These are phyloP conservation scores for Saccharomyces hybrid DNA, from an alignment of 1,139 yeast genomes.

Conservation along the genomic window DNA sequence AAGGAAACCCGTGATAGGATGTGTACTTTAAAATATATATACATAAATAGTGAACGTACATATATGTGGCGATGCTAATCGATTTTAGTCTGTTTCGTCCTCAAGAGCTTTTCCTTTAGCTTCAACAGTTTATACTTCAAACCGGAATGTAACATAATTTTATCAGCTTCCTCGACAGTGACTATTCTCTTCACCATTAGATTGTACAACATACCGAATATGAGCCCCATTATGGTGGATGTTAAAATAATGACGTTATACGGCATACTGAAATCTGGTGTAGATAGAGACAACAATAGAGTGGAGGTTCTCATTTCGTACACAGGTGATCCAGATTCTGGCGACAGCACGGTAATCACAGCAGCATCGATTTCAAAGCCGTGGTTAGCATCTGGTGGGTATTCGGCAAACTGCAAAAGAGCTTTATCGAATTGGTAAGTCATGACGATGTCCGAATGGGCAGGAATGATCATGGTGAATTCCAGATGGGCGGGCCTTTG, in stretches of 20 bases:
- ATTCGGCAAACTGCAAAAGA: constrained; percentile 75
- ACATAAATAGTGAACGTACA: background rate
- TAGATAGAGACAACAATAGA: constrained; percentile 75
- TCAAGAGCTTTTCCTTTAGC: constrained; percentile 9
- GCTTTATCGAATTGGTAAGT: constrained; percentile 84
- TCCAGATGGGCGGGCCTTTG: constrained; percentile 80
- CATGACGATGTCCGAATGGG: constrained; percentile 53
- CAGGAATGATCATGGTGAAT: constrained; percentile 56
- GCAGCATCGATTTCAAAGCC: constrained; percentile 95
- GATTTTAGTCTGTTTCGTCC: background rate
- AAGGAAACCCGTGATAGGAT: too few species aligned
- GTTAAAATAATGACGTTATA: constrained; percentile 93
- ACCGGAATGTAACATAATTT: constrained; percentile 12
- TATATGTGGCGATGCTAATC: background rate
- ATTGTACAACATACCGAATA: constrained; percentile 83
- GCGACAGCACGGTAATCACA: constrained; percentile 49
- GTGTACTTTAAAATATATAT: too few species aligned
- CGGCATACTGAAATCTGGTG: constrained; percentile 99
- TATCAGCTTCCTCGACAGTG: constrained; percentile 68
- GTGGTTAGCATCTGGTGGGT: constrained; percentile 98
- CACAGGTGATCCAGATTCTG: constrained; percentile 14
- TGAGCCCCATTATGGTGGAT: constrained; percentile 85
- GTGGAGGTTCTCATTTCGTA: constrained; percentile 79
- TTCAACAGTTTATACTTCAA: constrained; percentile 14
- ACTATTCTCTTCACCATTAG: constrained; percentile 67